Conservation (phyloP, 306 rosid species). For the Cercis canadensis region DNA sequence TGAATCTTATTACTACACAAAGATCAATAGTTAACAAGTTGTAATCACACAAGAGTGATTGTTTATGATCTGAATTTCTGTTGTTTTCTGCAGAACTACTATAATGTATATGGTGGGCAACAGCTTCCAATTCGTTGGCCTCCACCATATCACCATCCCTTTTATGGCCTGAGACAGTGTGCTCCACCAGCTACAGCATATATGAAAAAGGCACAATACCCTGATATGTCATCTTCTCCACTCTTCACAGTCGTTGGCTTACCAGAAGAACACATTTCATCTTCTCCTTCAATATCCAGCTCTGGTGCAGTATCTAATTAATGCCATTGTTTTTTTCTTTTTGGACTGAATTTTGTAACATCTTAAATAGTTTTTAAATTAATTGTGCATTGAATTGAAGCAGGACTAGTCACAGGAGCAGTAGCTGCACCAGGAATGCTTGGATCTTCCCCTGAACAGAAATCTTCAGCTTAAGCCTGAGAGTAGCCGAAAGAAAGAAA, state of each 20-base stretch:
- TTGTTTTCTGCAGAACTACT: constrained; percentile 49
- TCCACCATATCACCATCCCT: constrained; percentile 45
- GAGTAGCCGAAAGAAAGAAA: constrained; percentile 10
- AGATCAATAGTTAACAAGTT: too few species aligned
- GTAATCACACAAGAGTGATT: background rate
- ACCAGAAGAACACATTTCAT: constrained; percentile 44
- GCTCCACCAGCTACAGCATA: constrained; percentile 40
- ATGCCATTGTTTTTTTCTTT: constrained; percentile 12
- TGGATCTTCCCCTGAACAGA: constrained; percentile 48
- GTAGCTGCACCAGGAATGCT: constrained; percentile 38
- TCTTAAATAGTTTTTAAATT: background rate
- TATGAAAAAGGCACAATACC: constrained; percentile 43
- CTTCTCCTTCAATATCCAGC: constrained; percentile 44
- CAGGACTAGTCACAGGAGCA: constrained; percentile 40
- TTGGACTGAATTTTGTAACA: background rate
- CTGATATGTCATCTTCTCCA: constrained; percentile 34
- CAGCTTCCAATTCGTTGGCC: constrained; percentile 40
- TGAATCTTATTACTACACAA: too few species aligned
- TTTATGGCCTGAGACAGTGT: constrained; percentile 43
- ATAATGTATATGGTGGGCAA: constrained; percentile 58
- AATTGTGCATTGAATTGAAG: constrained; percentile 31
- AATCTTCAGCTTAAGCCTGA: constrained; percentile 44
- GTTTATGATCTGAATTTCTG: background rate
- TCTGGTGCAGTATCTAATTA: constrained; percentile 43
- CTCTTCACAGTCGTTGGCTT: constrained; percentile 33